These are phyloP conservation scores for Aspergillus spinulosporus DNA, from an alignment of 2,329 filamentous ascomycete species.

Conservation along the genomic window DNA sequence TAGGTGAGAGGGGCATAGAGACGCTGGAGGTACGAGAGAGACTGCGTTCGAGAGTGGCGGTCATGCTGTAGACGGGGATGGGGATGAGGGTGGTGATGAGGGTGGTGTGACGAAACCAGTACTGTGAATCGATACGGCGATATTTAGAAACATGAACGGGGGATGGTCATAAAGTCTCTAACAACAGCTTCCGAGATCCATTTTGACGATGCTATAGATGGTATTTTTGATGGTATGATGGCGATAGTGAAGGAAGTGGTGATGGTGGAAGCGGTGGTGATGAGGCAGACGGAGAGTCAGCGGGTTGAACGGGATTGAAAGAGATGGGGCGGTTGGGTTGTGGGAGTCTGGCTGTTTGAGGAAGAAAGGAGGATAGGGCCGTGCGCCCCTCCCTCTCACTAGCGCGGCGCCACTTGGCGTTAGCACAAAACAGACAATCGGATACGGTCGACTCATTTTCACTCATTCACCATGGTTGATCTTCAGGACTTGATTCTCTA, in stretches of 20 bases:
- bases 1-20: conserved; percentile 38
- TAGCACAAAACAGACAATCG: conserved; percentile 12
- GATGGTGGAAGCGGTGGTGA: conserved; percentile 13
- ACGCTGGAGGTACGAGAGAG: conserved; percentile 41
- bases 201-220: conserved; percentile 17
- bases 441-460: conserved; percentile 1
- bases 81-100: background rate
- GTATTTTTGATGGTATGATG: conserved; percentile 8
- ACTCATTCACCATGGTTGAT: conserved; percentile 1
- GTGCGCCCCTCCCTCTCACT: conserved; percentile 16
- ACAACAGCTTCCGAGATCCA: conserved; percentile 14
- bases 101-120: conserved; percentile 2
- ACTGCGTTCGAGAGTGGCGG: conserved; percentile 38
- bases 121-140: background rate
- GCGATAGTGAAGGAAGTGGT: conserved; percentile 3
- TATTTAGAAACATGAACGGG: background rate
- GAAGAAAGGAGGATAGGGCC: background rate
- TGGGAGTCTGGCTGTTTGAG: background rate
- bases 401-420: conserved; percentile 4
- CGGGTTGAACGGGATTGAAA: background rate
- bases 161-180: conserved; percentile 11
- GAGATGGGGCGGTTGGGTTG: background rate
- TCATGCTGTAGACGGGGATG: conserved; percentile 28
- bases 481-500: background rate
- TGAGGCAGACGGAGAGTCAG: conserved; percentile 1